These are phyloP conservation scores for Eucalyptus erythrocorys DNA, from an alignment of 345 rosid species.

Conservation along the genomic window DNA sequence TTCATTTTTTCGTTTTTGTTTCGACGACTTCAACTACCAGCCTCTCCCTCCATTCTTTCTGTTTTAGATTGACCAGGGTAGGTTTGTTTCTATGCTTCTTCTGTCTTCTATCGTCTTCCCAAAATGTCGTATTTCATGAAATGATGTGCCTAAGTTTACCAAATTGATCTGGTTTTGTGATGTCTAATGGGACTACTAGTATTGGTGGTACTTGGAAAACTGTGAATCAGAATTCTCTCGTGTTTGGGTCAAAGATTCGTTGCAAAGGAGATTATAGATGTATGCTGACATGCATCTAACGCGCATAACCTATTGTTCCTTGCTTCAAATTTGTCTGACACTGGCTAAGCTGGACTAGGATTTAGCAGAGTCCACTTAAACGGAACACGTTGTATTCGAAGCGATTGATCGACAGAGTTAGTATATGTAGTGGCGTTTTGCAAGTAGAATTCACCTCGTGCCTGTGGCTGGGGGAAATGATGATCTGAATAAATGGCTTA, in stretches of 20 bases:
- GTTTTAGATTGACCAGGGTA: background rate
- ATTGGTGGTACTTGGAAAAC: background rate
- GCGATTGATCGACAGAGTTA: background rate
- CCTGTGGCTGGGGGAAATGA: background rate
- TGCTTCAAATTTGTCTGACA: background rate
- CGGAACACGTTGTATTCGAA: background rate
- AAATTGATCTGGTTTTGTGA: background rate
- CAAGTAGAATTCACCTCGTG: background rate
- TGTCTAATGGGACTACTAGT: background rate
- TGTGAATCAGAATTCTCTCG: background rate
- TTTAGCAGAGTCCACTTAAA: background rate
- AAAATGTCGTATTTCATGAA: background rate
- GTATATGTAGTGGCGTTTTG: background rate
- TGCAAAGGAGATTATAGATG: background rate
- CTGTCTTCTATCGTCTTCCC: background rate
- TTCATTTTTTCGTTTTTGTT: background rate
- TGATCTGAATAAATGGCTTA: background rate
- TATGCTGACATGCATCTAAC: background rate
- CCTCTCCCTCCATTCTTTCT: background rate
- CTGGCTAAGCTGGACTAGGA: background rate
- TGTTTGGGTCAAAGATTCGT: background rate
- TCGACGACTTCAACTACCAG: background rate
- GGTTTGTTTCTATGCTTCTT: background rate
- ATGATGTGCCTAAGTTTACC: background rate
- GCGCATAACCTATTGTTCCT: background rate